Base-by-base conservation (phyloP, 257 asterid genomes). In the Rhazya stricta region DNA sequence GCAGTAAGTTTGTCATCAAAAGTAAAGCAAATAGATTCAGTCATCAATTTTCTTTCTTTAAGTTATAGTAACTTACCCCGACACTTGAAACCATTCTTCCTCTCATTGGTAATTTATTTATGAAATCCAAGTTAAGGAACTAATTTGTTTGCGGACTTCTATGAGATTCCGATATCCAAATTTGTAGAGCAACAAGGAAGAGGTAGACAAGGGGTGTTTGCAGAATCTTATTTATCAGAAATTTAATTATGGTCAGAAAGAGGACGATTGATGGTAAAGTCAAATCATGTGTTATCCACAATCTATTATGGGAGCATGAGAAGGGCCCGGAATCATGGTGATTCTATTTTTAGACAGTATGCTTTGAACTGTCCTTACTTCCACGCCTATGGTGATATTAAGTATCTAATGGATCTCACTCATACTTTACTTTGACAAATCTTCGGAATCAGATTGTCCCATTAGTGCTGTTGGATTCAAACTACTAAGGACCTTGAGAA, bases 221-320 rank as follows among this genome's bases (percentile, higher is more conserved):
- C 80, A 73, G 53, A 81, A 78, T 39, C 85, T 85, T 16, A 79
- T 79, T n/a, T 23, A 76, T 42, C 27, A 79, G 87, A 77, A 83
- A 43, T 66, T 77, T 85, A 9, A 62, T 85, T 63, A 19, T 75
- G 41, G 74, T 74, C 56, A 78, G 32, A 73, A 76, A 85, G 78
- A 68, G 42, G 48, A 65, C 34, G 0, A 58, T 76, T 3, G 74
- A 61, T 54, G 81, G 82, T 19, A 80, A 74, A 78, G 45, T 81
- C 68, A 82, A 71, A 50, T 80, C 74, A 5, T 83, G 84, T 58
- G 62, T 67, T 32, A 42, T 85, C 53, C 85, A 85, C 62, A 85
- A 83, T 50, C 60, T 76, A 39, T 67, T 85, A 50, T 80, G 78
- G 21, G 80, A 78, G 89, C 87, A n/a, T 80, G 72, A 81, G 70